Conservation (phyloP, 1,139 yeast genomes). For the Taphrina wiesneri region DNA sequence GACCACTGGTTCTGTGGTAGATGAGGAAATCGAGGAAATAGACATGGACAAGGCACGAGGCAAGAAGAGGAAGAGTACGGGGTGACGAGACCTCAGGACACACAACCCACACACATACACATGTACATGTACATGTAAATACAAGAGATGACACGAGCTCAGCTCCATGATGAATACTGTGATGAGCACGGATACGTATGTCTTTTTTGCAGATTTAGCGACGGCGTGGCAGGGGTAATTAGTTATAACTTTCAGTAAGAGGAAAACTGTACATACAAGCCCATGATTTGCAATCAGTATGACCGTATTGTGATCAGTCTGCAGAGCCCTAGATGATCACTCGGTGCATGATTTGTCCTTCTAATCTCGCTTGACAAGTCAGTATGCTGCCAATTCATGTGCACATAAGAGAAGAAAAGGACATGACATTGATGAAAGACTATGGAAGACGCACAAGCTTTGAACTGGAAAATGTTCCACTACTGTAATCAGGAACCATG, state of each 20-base stretch:
- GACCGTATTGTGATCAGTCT: too few species aligned
- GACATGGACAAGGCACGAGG: conserved; percentile 34
- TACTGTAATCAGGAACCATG: not conserved
- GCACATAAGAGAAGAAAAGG: not conserved
- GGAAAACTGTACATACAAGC: not conserved
- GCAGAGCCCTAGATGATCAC: too few species aligned
- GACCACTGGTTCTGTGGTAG: conserved; percentile 11
- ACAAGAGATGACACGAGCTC: not conserved
- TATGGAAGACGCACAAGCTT: not conserved
- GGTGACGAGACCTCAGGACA: not conserved
- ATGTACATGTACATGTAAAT: too few species aligned
- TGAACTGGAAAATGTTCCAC: not conserved
- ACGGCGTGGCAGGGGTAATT: not conserved
- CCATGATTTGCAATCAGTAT: too few species aligned
- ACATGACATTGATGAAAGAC: conserved; percentile 1
- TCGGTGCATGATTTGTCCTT: too few species aligned
- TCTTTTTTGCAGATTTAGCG: not conserved
- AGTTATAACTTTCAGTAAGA: not conserved
- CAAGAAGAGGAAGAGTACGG: conserved; percentile 15
- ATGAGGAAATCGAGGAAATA: conserved; percentile 29
- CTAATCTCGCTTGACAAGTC: too few species aligned
- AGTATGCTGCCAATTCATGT: not conserved
- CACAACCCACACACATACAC: too few species aligned
- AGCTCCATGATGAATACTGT: not conserved
- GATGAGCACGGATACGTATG: too few species aligned